Base-by-base conservation (phyloP, 2,329 filamentous ascomycete species). In the Diplodia seriata region DNA sequence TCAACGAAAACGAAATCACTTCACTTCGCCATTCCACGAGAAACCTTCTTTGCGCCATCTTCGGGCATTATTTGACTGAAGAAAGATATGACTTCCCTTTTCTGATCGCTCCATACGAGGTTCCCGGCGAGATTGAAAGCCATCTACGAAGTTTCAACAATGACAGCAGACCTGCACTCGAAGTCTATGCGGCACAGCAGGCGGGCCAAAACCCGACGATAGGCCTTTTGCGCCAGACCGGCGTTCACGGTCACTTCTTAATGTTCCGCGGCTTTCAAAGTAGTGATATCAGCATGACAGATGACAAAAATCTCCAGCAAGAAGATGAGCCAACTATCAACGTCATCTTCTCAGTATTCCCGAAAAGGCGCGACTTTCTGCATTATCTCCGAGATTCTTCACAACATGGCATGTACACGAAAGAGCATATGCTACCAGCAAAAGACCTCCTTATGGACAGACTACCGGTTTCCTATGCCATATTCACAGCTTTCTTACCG, bases 401-500 rank as follows among this genome's bases (percentile, higher is more conserved):
- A 51, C 8, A 77, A 74, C 11, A 67, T 70, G 1, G 70, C 76
- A 55, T 63, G 0, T 81, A 80, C 15, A 76, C 74, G 1, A 87
- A 80, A 72, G 40, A 85, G 83, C 72, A 79, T 5, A 80, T 84
- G 5, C 74, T 89, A 3, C 84, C 85, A 0, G 74, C 81, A 1
- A 71, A 78, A 0, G 78, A 78, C n/a, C 87, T 87, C 66, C 82
- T 74, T 0, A 75, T 84, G 26, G 80, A 83, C 51, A 78, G 75
- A 23, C 73, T 87, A 1, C 85, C 86, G 0, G 71, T 77, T 0
- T 69, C 72, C 14, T 84, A 84, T 70, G 78, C 83, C 0, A 74
- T 82, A 20, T 81, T 88, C 69, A 84, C 84, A 0, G 77, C 90
- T 65, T 82, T 95, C 47, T 84, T 95, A 5, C 93, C 94, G 0